Evolutionary conservation across 768 basidiomycete genomes (phyloP).

Genomic region (Suillus subalutaceus): DNA sequence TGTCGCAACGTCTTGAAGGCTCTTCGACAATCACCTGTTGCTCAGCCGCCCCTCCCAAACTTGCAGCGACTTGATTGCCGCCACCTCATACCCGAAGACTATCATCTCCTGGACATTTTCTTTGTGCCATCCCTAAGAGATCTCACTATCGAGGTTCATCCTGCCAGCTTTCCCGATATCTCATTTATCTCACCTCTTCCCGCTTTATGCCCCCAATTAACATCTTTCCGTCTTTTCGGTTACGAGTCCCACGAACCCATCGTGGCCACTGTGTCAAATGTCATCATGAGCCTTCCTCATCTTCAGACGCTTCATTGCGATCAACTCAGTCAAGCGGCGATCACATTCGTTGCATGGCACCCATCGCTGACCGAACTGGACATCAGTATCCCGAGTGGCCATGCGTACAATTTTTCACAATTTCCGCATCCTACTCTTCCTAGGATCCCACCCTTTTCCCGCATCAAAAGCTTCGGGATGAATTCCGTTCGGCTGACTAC

Average conservation of each 20-base stretch:
- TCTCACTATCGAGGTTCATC: background rate
- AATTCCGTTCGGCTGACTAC: background rate
- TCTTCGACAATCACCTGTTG: background rate
- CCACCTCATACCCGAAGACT: background rate
- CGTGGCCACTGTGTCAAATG: background rate
- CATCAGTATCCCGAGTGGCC: background rate
- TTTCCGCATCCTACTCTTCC: background rate
- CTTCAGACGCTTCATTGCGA: background rate
- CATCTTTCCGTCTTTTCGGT: constrained; percentile 2
- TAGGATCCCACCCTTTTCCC: background rate
- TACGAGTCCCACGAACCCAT: background rate
- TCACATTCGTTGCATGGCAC: constrained; percentile 1
- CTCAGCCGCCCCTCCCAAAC: background rate
- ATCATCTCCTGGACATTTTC: background rate
- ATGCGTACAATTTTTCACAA: background rate
- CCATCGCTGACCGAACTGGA: background rate
- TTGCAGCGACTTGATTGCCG: background rate
- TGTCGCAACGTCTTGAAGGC: background rate
- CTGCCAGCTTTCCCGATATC: background rate
- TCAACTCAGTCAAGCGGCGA: background rate
- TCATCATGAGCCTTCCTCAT: background rate
- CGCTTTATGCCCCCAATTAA: background rate
- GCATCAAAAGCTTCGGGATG: background rate
- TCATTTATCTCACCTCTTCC: constrained; percentile 1
- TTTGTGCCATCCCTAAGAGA: background rate